Conservation (phyloP, 495 filamentous ascomycete genomes). For the Extremus antarcticus region DNA sequence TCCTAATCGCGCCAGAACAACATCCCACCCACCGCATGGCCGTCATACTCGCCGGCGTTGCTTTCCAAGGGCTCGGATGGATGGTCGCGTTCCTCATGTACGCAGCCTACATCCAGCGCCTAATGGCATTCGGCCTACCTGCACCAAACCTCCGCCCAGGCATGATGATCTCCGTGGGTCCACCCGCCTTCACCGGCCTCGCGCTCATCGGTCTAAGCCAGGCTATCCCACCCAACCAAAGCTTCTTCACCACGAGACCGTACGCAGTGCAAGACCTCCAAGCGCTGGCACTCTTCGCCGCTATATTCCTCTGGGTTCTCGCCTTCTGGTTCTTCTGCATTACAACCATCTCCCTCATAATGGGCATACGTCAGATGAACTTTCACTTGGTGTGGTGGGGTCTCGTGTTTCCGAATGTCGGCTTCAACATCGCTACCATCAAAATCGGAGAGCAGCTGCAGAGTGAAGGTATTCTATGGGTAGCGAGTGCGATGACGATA, state of each 20-base stretch:
- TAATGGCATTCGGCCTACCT: slow-evolving; percentile 27
- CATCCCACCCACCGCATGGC: slow-evolving; percentile 31
- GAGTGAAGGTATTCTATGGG: slow-evolving; percentile 33
- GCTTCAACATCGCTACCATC: slow-evolving; percentile 44
- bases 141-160: slow-evolving; percentile 22
- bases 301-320: slow-evolving; percentile 58
- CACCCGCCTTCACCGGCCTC: slow-evolving; percentile 53
- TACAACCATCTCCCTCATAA: slow-evolving; percentile 43
- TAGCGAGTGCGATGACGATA: slow-evolving; percentile 16
- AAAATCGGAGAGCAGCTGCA: slow-evolving; percentile 34
- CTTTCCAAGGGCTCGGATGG: slow-evolving; percentile 43
- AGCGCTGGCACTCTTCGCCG: slow-evolving; percentile 40
- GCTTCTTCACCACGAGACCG: slow-evolving; percentile 17
- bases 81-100: slow-evolving; percentile 41
- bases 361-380: slow-evolving; percentile 39
- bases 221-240: slow-evolving; percentile 29
- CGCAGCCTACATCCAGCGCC: slow-evolving; percentile 24
- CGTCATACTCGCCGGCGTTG: slow-evolving; percentile 40
- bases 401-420: slow-evolving; percentile 50
- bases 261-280: slow-evolving; percentile 33
- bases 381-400: slow-evolving; percentile 48
- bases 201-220: slow-evolving; percentile 56
- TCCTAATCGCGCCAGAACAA: slow-evolving; percentile 31
- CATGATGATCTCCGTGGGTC: slow-evolving; percentile 25
- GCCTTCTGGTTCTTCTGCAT: slow-evolving; percentile 64